phyloP scores from a whole-genome alignment of 805 yeast genomes.

The Starmerella bombi region DNA sequence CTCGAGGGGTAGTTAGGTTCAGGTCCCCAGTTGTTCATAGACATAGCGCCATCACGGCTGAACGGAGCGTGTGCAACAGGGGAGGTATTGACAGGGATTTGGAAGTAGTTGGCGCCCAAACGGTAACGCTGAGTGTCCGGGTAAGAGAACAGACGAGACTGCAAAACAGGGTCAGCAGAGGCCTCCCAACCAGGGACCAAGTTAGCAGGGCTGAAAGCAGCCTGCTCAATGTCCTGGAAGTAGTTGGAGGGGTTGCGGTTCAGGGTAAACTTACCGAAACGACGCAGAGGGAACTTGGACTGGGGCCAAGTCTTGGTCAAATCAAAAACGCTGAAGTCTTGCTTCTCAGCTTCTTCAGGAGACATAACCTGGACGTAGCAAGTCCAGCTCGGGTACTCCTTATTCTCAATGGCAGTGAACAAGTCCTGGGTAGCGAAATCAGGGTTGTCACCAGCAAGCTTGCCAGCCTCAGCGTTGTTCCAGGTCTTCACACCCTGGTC shows the following conservation, averaged over 20 bases:
- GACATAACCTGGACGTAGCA: constrained; percentile 48
- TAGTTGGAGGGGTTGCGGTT: constrained; percentile 46
- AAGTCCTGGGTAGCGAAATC: constrained; percentile 37
- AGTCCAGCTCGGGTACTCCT: constrained; percentile 40
- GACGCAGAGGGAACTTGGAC: constrained; percentile 40
- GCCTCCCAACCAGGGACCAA: constrained; percentile 65
- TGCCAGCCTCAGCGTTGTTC: constrained; percentile 35
- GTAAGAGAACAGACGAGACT: constrained; percentile 62
- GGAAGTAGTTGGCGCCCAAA: constrained; percentile 55
- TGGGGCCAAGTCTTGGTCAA: constrained; percentile 50
- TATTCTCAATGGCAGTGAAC: constrained; percentile 36
- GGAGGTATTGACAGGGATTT: constrained; percentile 51
- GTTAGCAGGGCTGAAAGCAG: constrained; percentile 61
- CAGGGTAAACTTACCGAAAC: constrained; percentile 42
- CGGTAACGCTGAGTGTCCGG: constrained; percentile 68
- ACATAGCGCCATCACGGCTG: constrained; percentile 52
- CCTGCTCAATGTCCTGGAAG: constrained; percentile 39
- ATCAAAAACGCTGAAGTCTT: constrained; percentile 38
- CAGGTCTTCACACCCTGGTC: constrained; percentile 40
- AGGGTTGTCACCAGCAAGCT: constrained; percentile 37
- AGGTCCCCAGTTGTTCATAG: constrained; percentile 36
- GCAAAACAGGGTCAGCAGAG: constrained; percentile 65
- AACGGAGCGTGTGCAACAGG: constrained; percentile 37
- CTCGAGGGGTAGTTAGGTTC: constrained; percentile 43
- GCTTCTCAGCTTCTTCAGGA: constrained; percentile 41